phyloP scores from a whole-genome alignment of 495 filamentous ascomycete genomes.

The Neurospora sp. region DNA sequence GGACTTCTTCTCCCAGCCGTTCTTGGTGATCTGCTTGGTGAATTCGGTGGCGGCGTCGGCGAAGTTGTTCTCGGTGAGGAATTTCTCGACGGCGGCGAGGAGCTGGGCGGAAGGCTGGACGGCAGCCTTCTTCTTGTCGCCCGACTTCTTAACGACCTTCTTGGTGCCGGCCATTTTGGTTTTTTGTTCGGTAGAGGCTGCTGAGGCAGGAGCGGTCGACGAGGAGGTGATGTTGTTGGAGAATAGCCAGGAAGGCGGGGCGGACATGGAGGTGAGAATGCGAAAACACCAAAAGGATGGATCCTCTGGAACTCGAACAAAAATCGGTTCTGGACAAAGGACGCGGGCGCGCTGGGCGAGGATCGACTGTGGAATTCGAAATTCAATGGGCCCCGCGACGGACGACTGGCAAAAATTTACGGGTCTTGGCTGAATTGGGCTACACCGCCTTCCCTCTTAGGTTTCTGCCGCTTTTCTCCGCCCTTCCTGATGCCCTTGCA shows the following conservation, averaged over 20 bases:
- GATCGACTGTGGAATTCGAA: not conserved
- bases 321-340: slow-evolving; percentile 1
- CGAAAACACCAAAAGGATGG: not conserved
- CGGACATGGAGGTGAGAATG: slow-evolving; percentile 18
- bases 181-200: not conserved
- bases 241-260: slow-evolving; percentile 36
- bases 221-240: slow-evolving; percentile 27
- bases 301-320: not conserved
- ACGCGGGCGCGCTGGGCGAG: not conserved
- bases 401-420: slow-evolving; percentile 4
- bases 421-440: not conserved
- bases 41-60: slow-evolving; percentile 48
- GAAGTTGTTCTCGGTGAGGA: slow-evolving; percentile 58
- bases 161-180: slow-evolving; percentile 8
- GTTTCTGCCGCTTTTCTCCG: slow-evolving; percentile 6
- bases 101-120: slow-evolving; percentile 44
- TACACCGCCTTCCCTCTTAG: slow-evolving; percentile 10
- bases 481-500: slow-evolving; percentile 1
- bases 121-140: slow-evolving; percentile 13
- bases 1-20: slow-evolving; percentile 29
- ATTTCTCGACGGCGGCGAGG: slow-evolving; percentile 54
- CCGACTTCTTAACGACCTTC: slow-evolving; percentile 17
- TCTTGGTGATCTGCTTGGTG: slow-evolving; percentile 43
- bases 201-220: not conserved
- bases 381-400: not conserved